phyloP scores from a whole-genome alignment of 495 filamentous ascomycete genomes.

The Cenococcum geophilum region DNA sequence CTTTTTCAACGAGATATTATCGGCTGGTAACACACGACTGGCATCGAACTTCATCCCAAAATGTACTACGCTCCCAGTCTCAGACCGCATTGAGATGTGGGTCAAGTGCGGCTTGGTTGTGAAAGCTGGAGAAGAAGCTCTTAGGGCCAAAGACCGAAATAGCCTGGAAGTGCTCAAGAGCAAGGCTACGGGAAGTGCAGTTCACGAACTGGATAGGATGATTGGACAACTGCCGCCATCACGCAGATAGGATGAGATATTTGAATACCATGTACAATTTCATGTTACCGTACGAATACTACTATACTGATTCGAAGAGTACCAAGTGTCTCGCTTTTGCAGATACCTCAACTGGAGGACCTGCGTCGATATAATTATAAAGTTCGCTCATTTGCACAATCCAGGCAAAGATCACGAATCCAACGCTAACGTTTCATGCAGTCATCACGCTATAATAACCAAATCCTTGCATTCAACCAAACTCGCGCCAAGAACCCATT shows the following conservation, averaged over 20 bases:
- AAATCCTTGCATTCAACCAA: neutral
- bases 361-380: too few species aligned
- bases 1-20: constrained; percentile 83
- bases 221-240: constrained; percentile 37
- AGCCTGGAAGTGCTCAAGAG: constrained; percentile 54
- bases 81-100: constrained; percentile 84
- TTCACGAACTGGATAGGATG: constrained; percentile 56
- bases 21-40: constrained; percentile 83
- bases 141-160: constrained; percentile 70
- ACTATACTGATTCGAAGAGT: too few species aligned
- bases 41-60: constrained; percentile 83
- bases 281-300: too few species aligned
- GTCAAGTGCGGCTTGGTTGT: constrained; percentile 87
- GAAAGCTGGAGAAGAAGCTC: constrained; percentile 88
- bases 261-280: too few species aligned
- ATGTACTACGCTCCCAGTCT: constrained; percentile 57
- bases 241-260: neutral
- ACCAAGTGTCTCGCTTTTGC: too few species aligned
- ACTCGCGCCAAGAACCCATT: neutral
- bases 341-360: too few species aligned
- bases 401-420: neutral
- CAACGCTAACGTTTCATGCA: constrained; percentile 6
- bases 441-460: neutral
- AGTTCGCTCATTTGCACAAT: too few species aligned
- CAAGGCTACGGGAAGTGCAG: constrained; percentile 51